Percentiles rank a stretch among this genome's conserved stretches.
These are phyloP conservation scores for Plasmodium relictum DNA, from an alignment of 169 alveolate species.

Conservation along the genomic window DNA sequence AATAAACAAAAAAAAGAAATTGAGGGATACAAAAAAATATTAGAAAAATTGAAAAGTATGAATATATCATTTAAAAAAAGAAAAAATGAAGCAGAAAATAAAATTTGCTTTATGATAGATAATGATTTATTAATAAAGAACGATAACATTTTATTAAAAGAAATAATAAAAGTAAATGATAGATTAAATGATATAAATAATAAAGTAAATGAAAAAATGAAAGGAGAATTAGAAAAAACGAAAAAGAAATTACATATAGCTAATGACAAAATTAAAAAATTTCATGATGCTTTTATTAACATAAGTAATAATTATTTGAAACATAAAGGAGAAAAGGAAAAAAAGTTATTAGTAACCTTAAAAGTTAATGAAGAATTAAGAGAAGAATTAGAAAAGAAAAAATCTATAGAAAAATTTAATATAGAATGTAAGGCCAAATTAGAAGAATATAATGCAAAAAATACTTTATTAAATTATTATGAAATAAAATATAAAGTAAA, in stretches of 20 bases:
- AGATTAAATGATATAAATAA: constrained; percentile 47
- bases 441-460: constrained; percentile 17
- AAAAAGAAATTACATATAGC: constrained; percentile 26
- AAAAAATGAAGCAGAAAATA: constrained; percentile 50
- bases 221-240: constrained; percentile 21
- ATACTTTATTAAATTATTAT: constrained; percentile 35
- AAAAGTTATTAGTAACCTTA: constrained; percentile 22
- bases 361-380: constrained; percentile 32
- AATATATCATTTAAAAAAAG: constrained; percentile 32
- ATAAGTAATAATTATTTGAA: constrained; percentile 33
- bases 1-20: constrained; percentile 64
- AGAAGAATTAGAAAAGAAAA: constrained; percentile 40
- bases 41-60: constrained; percentile 47
- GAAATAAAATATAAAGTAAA: constrained; percentile 40
- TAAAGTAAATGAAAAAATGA: constrained; percentile 21
- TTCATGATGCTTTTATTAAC: constrained; percentile 14
- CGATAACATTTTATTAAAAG: constrained; percentile 37
- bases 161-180: constrained; percentile 46
- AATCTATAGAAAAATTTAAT: constrained; percentile 32
- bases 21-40: constrained; percentile 52
- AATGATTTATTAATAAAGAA: constrained; percentile 32
- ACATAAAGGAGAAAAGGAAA: constrained; percentile 37
- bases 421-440: constrained; percentile 7
- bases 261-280: constrained; percentile 28
- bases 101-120: constrained; percentile 27